Conservation (phyloP, 1,284 basidiomycete genomes). For the Ustilago sp. region DNA sequence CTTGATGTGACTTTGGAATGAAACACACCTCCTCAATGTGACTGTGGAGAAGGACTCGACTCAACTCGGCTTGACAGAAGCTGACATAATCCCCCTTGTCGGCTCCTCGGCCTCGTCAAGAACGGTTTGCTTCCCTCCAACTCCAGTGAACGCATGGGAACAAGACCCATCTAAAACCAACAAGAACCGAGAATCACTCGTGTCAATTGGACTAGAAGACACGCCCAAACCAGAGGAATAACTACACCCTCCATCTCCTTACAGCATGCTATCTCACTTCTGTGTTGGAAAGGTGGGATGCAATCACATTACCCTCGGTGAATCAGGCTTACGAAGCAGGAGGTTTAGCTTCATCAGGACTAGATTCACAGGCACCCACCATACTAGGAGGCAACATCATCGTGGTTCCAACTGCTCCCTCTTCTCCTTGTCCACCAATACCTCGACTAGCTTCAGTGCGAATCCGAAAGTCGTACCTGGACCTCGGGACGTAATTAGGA, state of each 20-base stretch:
- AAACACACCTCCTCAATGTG: too few relatives aligned
- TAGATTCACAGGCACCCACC: not conserved
- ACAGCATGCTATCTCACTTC: too few relatives aligned
- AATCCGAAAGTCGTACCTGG: constrained; percentile 85
- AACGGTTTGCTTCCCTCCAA: too few relatives aligned
- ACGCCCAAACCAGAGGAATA: not conserved
- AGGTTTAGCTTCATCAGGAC: constrained; percentile 16
- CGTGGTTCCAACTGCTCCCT: constrained; percentile 76
- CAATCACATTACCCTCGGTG: too few relatives aligned
- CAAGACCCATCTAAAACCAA: not conserved
- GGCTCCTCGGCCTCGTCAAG: too few relatives aligned
- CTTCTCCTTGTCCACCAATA: constrained; percentile 77
- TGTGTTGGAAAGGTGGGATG: too few relatives aligned
- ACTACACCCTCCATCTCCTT: too few relatives aligned
- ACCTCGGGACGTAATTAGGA: constrained; percentile 80
- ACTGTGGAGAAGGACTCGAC: too few relatives aligned
- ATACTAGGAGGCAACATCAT: constrained; percentile 73
- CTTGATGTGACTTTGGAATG: too few relatives aligned
- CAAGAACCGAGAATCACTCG: not conserved
- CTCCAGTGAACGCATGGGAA: not conserved
- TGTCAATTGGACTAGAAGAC: not conserved
- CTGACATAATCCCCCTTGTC: too few relatives aligned
- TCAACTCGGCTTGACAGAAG: too few relatives aligned
- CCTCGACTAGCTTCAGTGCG: constrained; percentile 79
- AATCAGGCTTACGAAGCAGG: not conserved